These are phyloP conservation scores for Myochromella boudieri DNA, from an alignment of 768 basidiomycete species.

Conservation along the genomic window DNA sequence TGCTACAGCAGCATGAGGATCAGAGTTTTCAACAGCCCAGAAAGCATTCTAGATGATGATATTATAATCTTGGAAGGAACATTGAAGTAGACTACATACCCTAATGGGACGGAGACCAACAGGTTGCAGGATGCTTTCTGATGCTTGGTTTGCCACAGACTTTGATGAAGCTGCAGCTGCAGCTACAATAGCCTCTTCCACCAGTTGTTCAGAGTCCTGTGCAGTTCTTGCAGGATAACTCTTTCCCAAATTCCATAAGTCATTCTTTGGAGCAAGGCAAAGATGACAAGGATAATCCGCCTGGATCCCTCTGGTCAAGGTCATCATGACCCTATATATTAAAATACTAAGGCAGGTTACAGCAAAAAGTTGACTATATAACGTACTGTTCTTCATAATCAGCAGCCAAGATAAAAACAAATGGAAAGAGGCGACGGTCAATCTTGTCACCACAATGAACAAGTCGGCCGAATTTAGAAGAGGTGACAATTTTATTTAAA, in stretches of 20 bases:
- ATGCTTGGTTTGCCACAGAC: background rate
- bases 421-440: conserved; percentile 27
- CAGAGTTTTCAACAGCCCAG: conserved; percentile 24
- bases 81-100: background rate
- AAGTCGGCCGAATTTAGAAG: conserved; percentile 11
- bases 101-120: background rate
- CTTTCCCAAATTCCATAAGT: conserved; percentile 17
- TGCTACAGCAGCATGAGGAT: conserved; percentile 23
- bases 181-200: background rate
- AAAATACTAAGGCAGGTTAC: background rate
- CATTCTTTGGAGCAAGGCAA: conserved; percentile 20
- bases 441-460: conserved; percentile 25
- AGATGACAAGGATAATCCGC: conserved; percentile 8
- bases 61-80: background rate
- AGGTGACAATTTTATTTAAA: conserved; percentile 23
- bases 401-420: conserved; percentile 36
- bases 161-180: too few relatives aligned
- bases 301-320: conserved; percentile 3
- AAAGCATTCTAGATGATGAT: conserved; percentile 23
- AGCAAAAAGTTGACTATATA: background rate
- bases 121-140: background rate
- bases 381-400: conserved; percentile 49
- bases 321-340: conserved; percentile 3
- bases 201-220: conserved; percentile 6
- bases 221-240: conserved; percentile 1